Evolutionary conservation across 257 asterid species (phyloP), one percentile per base, ranked within the genome.

Genomic region (Solanum corneliomulleri): DNA sequence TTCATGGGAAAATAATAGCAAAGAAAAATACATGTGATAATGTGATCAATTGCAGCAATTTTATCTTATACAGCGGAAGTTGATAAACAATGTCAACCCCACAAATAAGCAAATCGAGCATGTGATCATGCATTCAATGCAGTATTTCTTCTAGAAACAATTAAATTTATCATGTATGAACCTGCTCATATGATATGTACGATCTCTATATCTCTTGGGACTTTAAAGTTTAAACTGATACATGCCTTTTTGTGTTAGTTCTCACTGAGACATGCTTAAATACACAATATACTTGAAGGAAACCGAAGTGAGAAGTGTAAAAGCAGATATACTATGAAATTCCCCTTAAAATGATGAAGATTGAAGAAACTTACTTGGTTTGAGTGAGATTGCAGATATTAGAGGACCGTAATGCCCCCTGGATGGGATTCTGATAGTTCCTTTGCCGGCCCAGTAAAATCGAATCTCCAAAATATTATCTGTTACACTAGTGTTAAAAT

Each of bases 381-480:
- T 88, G 45, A 96, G 97, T 29, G 98, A 94, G 76, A 96, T 95
- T 80, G 98, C 98, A 82, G 99, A 96, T 90, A 96, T 82, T 45
- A 95, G 94, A 68, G 98, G 92, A 81, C 98, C 99, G 87, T 96
- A 96, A 86, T 92, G 91, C 86, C 99, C 98, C 89, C 93, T 90
- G 44, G 84, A 87, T 44, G 99, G 99, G 80, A 96, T 92, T 14
- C 98, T 91, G 9, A 91, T 90, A 58, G 98, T 96, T 90, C 99
- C 99, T 92, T 90, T 95, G 87, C 99, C 92, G 4, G 95, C 93
- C 97, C 97, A 96, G 88, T 93, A 92, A 89, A 96, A 91, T 64
- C 98, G 93, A 75, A 96, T 93, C 91, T 95, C 98, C 92, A 96
- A 90, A 11, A 91, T 89, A 87, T 91, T 88, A 86, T 95, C 93